Conservation (phyloP, 148 eudicot genomes). For the Rhododendron griersonianum region DNA sequence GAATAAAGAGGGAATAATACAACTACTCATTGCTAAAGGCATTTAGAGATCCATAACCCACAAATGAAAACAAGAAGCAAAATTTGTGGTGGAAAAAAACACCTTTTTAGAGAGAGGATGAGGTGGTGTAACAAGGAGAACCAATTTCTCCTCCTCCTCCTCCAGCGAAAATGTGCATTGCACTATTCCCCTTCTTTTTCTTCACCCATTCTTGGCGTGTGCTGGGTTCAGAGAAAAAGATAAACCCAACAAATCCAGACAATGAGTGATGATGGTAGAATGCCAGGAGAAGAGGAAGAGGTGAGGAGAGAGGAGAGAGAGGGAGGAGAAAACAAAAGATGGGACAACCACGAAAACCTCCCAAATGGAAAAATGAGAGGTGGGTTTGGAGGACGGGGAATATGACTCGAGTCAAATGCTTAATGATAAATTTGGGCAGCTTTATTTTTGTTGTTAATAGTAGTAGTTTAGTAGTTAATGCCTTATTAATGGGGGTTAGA, state of each 20-base stretch:
- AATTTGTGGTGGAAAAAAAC: not conserved
- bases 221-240: not conserved
- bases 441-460: not conserved
- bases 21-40: not conserved
- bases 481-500: not conserved
- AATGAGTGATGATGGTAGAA: not conserved
- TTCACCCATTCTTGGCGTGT: not conserved
- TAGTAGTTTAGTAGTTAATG: not conserved
- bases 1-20: conserved; percentile 1
- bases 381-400: conserved; percentile 13
- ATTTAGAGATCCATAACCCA: conserved; percentile 7
- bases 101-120: conserved; percentile 21
- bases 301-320: not conserved
- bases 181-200: not conserved
- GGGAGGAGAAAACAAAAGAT: conserved; percentile 1
- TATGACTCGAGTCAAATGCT: not conserved
- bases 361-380: conserved; percentile 10
- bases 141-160: conserved; percentile 10
- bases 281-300: not conserved
- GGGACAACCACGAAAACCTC: conserved; percentile 29
- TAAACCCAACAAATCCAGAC: not conserved
- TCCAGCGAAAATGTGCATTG: conserved; percentile 2
- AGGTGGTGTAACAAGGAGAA: conserved; percentile 9
- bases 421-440: not conserved
- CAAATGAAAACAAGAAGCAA: conserved; percentile 4